These are phyloP conservation scores for Ambrosia trifida DNA, from an alignment of 129 eudicot species.

Conservation along the genomic window DNA sequence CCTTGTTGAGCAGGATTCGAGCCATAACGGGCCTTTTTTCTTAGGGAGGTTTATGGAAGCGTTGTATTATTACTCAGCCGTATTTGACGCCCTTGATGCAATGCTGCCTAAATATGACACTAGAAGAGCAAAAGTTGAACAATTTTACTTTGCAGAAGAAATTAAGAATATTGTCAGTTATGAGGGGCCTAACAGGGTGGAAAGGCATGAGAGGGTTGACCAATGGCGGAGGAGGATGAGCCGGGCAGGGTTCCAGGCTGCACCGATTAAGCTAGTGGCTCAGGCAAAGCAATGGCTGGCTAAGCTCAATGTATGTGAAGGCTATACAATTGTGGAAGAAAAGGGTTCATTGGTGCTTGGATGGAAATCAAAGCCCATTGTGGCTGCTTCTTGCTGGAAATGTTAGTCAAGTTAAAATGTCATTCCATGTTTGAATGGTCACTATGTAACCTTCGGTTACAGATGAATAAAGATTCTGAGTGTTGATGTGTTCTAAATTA, in stretches of 20 bases:
- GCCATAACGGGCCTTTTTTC: conserved; percentile 63
- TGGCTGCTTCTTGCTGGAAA: conserved; percentile 67
- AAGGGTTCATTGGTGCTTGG: conserved; percentile 60
- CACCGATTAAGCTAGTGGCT: conserved; percentile 34
- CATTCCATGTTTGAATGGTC: conserved; percentile 7
- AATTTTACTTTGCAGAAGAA: conserved; percentile 55
- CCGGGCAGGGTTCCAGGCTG: conserved; percentile 58
- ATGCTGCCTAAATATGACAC: conserved; percentile 56
- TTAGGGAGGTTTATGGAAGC: conserved; percentile 61
- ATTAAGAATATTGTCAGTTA: conserved; percentile 56
- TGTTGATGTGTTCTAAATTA: neutral
- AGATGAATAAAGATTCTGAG: conserved; percentile 16
- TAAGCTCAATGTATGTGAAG: conserved; percentile 38
- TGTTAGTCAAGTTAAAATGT: conserved; percentile 24
- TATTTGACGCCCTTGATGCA: conserved; percentile 54
- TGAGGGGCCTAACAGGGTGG: conserved; percentile 54
- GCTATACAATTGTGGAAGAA: conserved; percentile 49
- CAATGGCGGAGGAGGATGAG: conserved; percentile 65
- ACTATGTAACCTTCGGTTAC: conserved; percentile 21
- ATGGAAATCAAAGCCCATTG: conserved; percentile 57
- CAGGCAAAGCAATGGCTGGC: conserved; percentile 48
- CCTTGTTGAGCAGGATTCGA: conserved; percentile 56
- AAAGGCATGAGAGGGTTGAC: conserved; percentile 57
- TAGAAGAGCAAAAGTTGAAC: conserved; percentile 51
- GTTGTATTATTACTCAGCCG: conserved; percentile 54